Percentiles rank a stretch among this genome's conserved stretches.
Evolutionary conservation across 768 basidiomycete species (phyloP).

Genomic region (Termitomyces sp.): DNA sequence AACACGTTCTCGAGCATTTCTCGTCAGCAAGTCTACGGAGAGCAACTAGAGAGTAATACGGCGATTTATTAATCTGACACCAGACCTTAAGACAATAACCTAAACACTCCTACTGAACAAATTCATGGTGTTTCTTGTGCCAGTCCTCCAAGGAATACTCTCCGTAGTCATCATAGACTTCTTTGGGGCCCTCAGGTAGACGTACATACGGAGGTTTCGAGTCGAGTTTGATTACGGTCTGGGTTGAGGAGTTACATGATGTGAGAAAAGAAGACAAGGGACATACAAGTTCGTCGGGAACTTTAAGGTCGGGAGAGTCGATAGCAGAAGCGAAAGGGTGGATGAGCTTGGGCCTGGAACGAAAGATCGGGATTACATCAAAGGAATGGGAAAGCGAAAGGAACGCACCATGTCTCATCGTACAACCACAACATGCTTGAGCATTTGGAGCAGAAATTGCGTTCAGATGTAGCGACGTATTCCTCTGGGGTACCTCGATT

Average conservation of each 20-base stretch:
- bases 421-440: slow-evolving; percentile 66
- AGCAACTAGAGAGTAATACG: background rate
- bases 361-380: background rate
- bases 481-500: slow-evolving; percentile 49
- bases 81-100: background rate
- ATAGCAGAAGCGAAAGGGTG: slow-evolving; percentile 69
- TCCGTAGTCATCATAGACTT: slow-evolving; percentile 39
- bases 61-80: background rate
- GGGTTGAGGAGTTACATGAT: slow-evolving; percentile 10
- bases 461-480: slow-evolving; percentile 44
- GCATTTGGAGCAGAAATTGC: slow-evolving; percentile 61
- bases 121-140: slow-evolving; percentile 45
- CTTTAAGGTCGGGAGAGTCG: slow-evolving; percentile 51
- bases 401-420: slow-evolving; percentile 44
- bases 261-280: background rate
- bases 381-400: background rate
- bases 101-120: slow-evolving; percentile 1
- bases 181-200: slow-evolving; percentile 53
- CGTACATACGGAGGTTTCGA: slow-evolving; percentile 39
- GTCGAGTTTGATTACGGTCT: slow-evolving; percentile 34
- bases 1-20: no score
- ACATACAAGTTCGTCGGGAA: slow-evolving; percentile 29
- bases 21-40: background rate
- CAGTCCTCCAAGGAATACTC: slow-evolving; percentile 47
- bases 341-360: slow-evolving; percentile 52